Conservation (phyloP, 1,284 basidiomycete species). For the Trametes hirsuta region DNA sequence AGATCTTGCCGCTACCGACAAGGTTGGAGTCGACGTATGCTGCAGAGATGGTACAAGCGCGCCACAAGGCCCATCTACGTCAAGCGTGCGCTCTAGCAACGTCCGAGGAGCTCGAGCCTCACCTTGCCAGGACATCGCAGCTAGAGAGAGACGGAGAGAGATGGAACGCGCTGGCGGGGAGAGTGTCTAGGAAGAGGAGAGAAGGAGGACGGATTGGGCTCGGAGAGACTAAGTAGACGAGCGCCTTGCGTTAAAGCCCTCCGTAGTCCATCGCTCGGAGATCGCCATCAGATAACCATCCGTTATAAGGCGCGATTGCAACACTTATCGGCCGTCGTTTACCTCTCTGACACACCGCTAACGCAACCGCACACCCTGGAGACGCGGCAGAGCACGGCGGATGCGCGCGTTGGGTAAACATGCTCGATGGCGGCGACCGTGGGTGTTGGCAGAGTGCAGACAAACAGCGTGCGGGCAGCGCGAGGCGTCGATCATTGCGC, state of each 20-base stretch:
- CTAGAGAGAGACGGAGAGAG: constrained; percentile 5
- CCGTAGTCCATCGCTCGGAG: constrained; percentile 25
- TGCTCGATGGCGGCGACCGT: too few relatives aligned
- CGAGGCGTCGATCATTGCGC: too few relatives aligned
- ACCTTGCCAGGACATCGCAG: constrained; percentile 44
- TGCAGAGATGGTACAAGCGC: constrained; percentile 34
- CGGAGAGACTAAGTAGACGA: constrained; percentile 10
- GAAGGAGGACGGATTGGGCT: constrained; percentile 16
- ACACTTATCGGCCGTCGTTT: not conserved
- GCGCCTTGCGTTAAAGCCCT: constrained; percentile 4
- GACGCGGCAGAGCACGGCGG: too few relatives aligned
- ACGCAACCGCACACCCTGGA: too few relatives aligned
- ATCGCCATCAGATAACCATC: constrained; percentile 32
- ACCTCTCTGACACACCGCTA: too few relatives aligned
- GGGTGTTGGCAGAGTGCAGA: too few relatives aligned
- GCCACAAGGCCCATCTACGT: not conserved
- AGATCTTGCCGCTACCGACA: constrained; percentile 76
- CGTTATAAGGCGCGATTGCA: constrained; percentile 1
- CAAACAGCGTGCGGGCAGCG: too few relatives aligned
- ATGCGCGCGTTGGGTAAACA: too few relatives aligned
- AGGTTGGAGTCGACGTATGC: constrained; percentile 91
- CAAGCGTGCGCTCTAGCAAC: not conserved
- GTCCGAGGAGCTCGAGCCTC: constrained; percentile 2
- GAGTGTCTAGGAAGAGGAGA: constrained; percentile 5
- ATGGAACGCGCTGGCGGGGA: not conserved